Evolutionary conservation across 495 filamentous ascomycete species (phyloP).

Genomic region (Aspergillus cristatus): DNA sequence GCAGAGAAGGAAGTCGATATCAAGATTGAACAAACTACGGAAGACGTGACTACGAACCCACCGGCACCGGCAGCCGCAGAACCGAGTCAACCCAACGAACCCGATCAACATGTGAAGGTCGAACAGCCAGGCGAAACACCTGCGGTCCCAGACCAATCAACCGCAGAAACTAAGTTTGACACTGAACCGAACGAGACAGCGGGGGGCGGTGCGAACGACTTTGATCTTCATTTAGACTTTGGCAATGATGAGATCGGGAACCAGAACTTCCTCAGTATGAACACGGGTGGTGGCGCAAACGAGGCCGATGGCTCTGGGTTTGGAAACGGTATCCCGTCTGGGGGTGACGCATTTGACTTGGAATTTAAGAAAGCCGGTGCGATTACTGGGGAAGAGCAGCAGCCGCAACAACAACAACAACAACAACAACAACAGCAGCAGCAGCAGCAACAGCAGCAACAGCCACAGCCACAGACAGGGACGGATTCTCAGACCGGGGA

Average conservation of each 20-base stretch:
- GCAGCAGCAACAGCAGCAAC: neutral
- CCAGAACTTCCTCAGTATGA: conserved; percentile 30
- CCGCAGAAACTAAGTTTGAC: conserved; percentile 33
- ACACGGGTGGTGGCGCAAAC: conserved; percentile 9
- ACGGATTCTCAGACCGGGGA: conserved; percentile 6
- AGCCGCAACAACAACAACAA: neutral
- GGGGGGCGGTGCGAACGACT: conserved; percentile 27
- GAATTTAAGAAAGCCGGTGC: conserved; percentile 26
- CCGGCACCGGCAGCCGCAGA: conserved; percentile 9
- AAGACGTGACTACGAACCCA: conserved; percentile 7
- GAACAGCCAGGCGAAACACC: conserved; percentile 15
- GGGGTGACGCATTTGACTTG: conserved; percentile 35
- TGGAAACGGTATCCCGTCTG: too few relatives aligned
- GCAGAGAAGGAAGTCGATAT: conserved; percentile 7
- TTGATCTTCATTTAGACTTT: conserved; percentile 41
- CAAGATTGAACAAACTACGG: conserved; percentile 7
- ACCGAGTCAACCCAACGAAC: conserved; percentile 5
- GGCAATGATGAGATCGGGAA: conserved; percentile 35
- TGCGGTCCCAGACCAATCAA: conserved; percentile 11
- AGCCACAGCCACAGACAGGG: neutral
- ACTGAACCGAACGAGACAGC: conserved; percentile 25
- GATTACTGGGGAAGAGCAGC: conserved; percentile 1
- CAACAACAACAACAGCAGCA: conserved; percentile 1
- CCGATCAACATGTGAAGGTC: conserved; percentile 15
- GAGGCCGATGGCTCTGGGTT: too few relatives aligned